Percentiles rank a stretch among this genome's conserved stretches.
Evolutionary conservation across 352 stramenopile species (phyloP).

Genomic region (Poterioochromonas sp.): DNA sequence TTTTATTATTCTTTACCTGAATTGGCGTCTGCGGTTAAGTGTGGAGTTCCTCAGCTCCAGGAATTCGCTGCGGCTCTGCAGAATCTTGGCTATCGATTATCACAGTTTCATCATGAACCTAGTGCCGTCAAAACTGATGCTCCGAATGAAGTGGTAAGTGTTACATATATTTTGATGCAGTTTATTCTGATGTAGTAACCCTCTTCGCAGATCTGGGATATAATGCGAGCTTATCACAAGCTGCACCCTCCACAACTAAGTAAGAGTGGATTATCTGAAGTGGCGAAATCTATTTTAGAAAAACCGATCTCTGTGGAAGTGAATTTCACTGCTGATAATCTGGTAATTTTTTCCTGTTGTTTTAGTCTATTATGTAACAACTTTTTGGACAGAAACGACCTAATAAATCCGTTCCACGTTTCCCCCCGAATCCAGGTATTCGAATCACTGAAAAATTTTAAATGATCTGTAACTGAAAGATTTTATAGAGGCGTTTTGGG

Average conservation of each 20-base stretch:
- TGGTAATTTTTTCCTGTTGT: not conserved
- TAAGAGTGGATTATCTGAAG: not conserved
- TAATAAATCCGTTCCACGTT: not conserved
- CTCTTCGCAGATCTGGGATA: not conserved
- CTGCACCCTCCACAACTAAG: not conserved
- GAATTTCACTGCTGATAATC: not conserved
- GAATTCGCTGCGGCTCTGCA: slow-evolving; percentile 83
- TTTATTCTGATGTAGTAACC: not conserved
- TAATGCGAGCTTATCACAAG: not conserved
- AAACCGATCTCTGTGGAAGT: not conserved
- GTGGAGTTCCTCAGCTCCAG: slow-evolving; percentile 75
- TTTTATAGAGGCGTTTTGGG: slow-evolving; percentile 17
- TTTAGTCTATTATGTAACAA: not conserved
- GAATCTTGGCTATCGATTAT: slow-evolving; percentile 90
- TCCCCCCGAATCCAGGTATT: slow-evolving; percentile 17
- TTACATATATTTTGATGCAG: slow-evolving; percentile 55
- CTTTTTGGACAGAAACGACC: not conserved
- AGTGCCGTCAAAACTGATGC: slow-evolving; percentile 96
- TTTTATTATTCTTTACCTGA: slow-evolving; percentile 91
- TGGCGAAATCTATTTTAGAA: not conserved
- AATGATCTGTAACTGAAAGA: not conserved
- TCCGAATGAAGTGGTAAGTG: slow-evolving; percentile 91
- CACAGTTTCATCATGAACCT: slow-evolving; percentile 94
- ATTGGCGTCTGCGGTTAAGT: slow-evolving; percentile 82
- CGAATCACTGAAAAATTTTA: not conserved